Conservation (phyloP, 495 filamentous ascomycete genomes). For the Neurospora intermedia region DNA sequence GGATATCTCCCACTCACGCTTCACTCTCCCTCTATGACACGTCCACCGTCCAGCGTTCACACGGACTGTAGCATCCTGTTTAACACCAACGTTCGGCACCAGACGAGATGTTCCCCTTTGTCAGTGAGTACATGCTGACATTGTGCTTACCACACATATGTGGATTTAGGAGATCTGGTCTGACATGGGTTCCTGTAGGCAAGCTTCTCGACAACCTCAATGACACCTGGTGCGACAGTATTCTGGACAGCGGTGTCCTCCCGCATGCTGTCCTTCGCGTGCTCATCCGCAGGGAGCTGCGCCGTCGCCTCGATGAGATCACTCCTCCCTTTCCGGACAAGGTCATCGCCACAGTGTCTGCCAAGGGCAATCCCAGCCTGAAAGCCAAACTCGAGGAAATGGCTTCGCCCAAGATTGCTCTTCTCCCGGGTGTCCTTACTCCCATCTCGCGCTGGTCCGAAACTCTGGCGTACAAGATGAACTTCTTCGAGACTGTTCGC, state of each 20-base stretch:
- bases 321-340: background rate
- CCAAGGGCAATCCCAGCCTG: background rate
- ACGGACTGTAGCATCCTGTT: background rate
- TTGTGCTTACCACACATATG: background rate
- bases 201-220: background rate
- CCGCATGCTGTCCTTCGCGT: conserved; percentile 46
- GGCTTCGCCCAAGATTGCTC: conserved; percentile 29
- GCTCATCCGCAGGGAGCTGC: conserved; percentile 46
- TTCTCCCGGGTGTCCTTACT: background rate
- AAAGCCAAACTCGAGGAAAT: background rate
- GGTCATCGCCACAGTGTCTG: background rate
- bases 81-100: background rate
- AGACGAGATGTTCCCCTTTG: background rate
- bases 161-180: background rate
- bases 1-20: background rate
- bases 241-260: conserved; percentile 50
- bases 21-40: background rate
- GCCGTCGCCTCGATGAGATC: conserved; percentile 39
- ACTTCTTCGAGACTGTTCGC: conserved; percentile 41
- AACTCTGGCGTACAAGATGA: conserved; percentile 43
- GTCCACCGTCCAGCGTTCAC: background rate
- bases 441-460: conserved; percentile 5
- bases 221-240: conserved; percentile 7
- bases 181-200: background rate
- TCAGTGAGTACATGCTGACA: background rate